Conservation (phyloP, 257 asterid genomes). For the Fraxinus americana region DNA sequence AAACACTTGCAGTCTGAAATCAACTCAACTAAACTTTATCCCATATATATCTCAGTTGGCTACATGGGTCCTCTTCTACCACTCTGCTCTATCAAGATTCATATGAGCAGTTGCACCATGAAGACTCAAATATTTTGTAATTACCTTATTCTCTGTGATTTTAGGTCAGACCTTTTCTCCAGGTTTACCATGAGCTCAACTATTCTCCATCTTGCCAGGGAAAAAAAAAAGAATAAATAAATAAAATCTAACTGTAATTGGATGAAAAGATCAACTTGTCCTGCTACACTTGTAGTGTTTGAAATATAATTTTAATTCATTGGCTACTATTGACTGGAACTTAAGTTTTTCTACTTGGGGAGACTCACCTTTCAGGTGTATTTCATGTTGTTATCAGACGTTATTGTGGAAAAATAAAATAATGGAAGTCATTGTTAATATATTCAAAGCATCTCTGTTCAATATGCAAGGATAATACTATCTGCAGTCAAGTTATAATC, state of each 20-base stretch:
- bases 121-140: background rate
- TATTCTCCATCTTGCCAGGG: background rate
- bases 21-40: background rate
- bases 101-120: background rate
- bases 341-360: background rate
- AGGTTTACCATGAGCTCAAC: background rate
- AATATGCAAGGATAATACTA: background rate
- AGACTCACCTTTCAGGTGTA: background rate
- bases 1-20: background rate
- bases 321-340: background rate
- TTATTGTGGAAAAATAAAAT: background rate
- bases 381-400: background rate
- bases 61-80: background rate
- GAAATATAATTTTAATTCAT: background rate
- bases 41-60: background rate
- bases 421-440: background rate
- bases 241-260: background rate
- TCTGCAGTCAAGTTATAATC: slow-evolving; percentile 21
- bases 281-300: background rate
- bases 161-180: background rate
- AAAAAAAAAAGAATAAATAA: background rate
- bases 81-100: background rate
- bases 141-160: background rate
- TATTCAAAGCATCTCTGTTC: background rate
- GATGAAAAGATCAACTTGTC: background rate